A percentile compares a stretch with the other conserved stretches of the same genome.
These are phyloP conservation scores for Gracilaria domingensis DNA, from an alignment of 23 red algal genomes.

Conservation along the genomic window DNA sequence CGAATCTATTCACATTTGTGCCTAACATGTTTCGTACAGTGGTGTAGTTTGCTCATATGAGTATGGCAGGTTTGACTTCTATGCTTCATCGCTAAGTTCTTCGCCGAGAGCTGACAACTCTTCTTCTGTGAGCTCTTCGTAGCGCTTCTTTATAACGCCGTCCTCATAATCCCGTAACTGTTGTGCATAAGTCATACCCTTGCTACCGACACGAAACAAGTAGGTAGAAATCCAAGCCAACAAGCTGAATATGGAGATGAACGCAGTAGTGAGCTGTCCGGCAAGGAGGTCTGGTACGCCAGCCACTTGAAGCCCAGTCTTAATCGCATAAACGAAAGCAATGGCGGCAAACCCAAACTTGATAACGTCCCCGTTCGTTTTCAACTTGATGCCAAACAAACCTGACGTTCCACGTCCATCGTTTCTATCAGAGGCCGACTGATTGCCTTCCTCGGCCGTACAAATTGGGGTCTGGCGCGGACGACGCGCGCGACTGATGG, in stretches of 20 bases:
- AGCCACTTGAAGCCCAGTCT: slow-evolving; percentile 47
- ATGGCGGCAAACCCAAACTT: slow-evolving; percentile 73
- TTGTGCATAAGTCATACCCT: slow-evolving; percentile 96
- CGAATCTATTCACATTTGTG: background rate
- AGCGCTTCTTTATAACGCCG: slow-evolving; percentile 83
- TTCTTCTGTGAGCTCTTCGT: slow-evolving; percentile 87
- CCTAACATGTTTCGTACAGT: background rate
- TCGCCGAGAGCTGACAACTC: slow-evolving; percentile 84
- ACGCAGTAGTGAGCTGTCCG: slow-evolving; percentile 85
- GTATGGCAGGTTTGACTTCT: background rate
- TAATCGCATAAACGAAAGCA: slow-evolving; percentile 57
- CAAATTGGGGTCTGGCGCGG: background rate
- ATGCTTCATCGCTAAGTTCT: slow-evolving; percentile 78
- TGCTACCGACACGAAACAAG: slow-evolving; percentile 93
- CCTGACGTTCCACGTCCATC: slow-evolving; percentile 44
- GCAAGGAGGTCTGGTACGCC: slow-evolving; percentile 72
- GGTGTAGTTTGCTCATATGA: background rate
- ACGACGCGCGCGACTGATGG: background rate
- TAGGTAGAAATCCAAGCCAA: slow-evolving; percentile 88
- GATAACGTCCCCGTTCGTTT: slow-evolving; percentile 92
- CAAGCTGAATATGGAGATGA: slow-evolving; percentile 67
- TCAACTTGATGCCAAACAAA: slow-evolving; percentile 56
- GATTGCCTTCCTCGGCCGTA: slow-evolving; percentile 20
- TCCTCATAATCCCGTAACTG: slow-evolving; percentile 98
- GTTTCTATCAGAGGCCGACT: slow-evolving; percentile 10